Percentiles rank a stretch among this genome's conserved stretches.
Evolutionary conservation across 2,329 filamentous ascomycete species (phyloP).

Genomic region (Trichophyton simii): DNA sequence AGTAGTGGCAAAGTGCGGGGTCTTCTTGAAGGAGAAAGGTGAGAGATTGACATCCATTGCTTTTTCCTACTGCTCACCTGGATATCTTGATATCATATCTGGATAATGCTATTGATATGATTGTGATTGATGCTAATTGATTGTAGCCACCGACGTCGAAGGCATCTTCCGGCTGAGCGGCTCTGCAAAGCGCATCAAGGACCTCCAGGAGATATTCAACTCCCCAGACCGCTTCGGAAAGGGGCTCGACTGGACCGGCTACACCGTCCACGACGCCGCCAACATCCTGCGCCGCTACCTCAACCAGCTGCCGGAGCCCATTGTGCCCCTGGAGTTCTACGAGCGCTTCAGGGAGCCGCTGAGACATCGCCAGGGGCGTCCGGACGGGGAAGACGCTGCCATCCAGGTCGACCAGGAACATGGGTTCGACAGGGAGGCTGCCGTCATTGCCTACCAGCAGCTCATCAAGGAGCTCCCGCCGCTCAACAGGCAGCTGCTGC

Average conservation of each 20-base stretch:
- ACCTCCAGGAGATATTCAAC: conserved; percentile 82
- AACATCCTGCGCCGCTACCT: conserved; percentile 92
- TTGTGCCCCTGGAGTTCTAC: conserved; percentile 88
- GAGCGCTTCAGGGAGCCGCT: conserved; percentile 80
- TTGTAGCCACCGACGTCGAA: conserved; percentile 75
- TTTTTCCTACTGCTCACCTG: conserved; percentile 3
- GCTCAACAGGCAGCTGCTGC: conserved; percentile 79
- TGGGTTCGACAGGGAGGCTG: conserved; percentile 58
- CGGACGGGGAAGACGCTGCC: conserved; percentile 55
- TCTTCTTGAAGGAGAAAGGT: conserved; percentile 98
- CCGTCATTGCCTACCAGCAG: conserved; percentile 72
- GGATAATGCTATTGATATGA: background rate
- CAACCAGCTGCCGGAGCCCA: conserved; percentile 90
- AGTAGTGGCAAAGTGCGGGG: conserved; percentile 94
- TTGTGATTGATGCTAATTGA: conserved; percentile 21
- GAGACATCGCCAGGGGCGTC: conserved; percentile 54
- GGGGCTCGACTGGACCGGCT: conserved; percentile 90
- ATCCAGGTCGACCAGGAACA: conserved; percentile 55
- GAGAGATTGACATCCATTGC: conserved; percentile 24
- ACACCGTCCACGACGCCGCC: conserved; percentile 95
- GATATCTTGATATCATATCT: background rate
- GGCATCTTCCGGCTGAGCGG: conserved; percentile 94
- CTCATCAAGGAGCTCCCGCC: conserved; percentile 88
- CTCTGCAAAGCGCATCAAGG: conserved; percentile 96
- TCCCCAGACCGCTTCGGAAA: conserved; percentile 94